Evolutionary conservation across 768 basidiomycete species (phyloP).

Genomic region (Lactifluus rugatus): DNA sequence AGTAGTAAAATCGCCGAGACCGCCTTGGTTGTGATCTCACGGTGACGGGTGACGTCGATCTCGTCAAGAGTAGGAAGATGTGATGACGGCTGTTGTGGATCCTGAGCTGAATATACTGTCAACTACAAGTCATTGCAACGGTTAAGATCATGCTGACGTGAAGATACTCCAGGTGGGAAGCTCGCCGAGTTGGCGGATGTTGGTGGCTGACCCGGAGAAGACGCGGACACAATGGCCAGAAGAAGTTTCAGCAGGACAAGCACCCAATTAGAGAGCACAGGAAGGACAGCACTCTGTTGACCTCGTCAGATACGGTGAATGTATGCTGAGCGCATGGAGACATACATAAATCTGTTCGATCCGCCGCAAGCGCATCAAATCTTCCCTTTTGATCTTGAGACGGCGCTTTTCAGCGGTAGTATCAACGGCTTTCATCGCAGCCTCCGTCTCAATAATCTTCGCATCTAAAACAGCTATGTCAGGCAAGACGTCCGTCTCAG

Average conservation of each 20-base stretch:
- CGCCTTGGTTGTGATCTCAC: slow-evolving; percentile 95
- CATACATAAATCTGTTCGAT: slow-evolving; percentile 92
- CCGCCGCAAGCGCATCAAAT: slow-evolving; percentile 77
- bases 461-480: slow-evolving; percentile 63
- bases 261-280: slow-evolving; percentile 82
- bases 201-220: slow-evolving; percentile 50
- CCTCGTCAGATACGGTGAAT: not conserved
- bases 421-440: slow-evolving; percentile 41
- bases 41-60: slow-evolving; percentile 86
- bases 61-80: slow-evolving; percentile 80
- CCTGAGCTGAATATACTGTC: slow-evolving; percentile 36
- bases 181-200: slow-evolving; percentile 59
- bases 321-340: not conserved
- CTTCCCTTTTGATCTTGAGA: slow-evolving; percentile 60
- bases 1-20: slow-evolving; percentile 90
- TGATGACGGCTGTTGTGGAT: slow-evolving; percentile 40
- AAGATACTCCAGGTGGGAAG: slow-evolving; percentile 62
- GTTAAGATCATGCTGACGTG: slow-evolving; percentile 37
- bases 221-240: slow-evolving; percentile 85
- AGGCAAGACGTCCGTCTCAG: slow-evolving; percentile 56
- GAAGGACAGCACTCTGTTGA: slow-evolving; percentile 67
- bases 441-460: slow-evolving; percentile 61
- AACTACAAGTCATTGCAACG: not conserved
- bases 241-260: slow-evolving; percentile 88
- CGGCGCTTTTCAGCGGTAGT: slow-evolving; percentile 46